Conservation (phyloP, 73 alveolate species). For the Paramecium pentaurelia region DNA sequence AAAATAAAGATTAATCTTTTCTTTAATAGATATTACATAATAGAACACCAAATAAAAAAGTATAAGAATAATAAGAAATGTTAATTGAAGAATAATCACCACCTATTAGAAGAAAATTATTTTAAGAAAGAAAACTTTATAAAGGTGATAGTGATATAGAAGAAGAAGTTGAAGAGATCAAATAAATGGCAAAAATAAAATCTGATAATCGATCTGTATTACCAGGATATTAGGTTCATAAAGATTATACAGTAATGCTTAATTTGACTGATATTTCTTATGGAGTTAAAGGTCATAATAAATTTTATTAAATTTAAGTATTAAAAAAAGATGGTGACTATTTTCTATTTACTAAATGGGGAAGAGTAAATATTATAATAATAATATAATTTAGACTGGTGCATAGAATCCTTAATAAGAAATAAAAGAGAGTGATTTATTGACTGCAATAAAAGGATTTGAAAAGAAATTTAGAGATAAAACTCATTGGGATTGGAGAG, state of each 20-base stretch:
- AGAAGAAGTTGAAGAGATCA: conserved; percentile 13
- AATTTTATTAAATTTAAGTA: conserved; percentile 67
- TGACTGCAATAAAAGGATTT: conserved; percentile 67
- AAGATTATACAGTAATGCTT: conserved; percentile 58
- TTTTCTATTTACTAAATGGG: conserved; percentile 66
- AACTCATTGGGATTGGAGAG: conserved; percentile 73
- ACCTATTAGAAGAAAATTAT: neutral
- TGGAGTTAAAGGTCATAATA: conserved; percentile 72
- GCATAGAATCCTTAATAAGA: conserved; percentile 54
- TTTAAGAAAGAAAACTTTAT: neutral
- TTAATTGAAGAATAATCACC: neutral
- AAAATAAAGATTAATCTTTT: neutral
- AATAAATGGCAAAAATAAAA: neutral
- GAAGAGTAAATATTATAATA: conserved; percentile 52
- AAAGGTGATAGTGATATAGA: neutral
- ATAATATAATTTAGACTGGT: neutral
- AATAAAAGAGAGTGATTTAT: conserved; percentile 55
- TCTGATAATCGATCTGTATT: neutral
- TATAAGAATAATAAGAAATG: neutral
- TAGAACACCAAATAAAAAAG: neutral
- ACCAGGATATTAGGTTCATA: neutral
- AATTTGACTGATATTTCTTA: conserved; percentile 65
- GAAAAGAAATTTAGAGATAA: conserved; percentile 67
- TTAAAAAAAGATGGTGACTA: conserved; percentile 68
- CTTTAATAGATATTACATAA: neutral